Conservation (phyloP, 257 asterid species). For the Nyctanthes arbortristis region DNA sequence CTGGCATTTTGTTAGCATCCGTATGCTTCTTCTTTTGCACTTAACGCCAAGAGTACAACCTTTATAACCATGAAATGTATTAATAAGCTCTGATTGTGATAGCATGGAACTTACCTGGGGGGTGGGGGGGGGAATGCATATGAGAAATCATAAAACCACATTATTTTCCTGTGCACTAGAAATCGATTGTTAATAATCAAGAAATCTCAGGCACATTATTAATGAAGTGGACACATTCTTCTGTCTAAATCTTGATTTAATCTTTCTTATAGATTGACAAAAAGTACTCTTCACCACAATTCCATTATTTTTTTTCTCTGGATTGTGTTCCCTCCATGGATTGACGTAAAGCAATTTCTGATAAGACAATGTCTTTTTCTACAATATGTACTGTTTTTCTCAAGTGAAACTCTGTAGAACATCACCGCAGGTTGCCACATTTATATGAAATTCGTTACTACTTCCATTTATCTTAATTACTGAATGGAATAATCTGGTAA, state of each 20-base stretch:
- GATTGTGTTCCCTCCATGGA: neutral
- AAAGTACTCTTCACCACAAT: neutral
- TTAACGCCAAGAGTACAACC: neutral
- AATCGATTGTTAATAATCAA: neutral
- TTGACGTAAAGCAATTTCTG: neutral
- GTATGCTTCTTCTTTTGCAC: neutral
- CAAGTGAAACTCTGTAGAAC: too few species aligned
- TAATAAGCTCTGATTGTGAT: neutral
- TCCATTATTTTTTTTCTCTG: neutral
- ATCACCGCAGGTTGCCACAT: neutral
- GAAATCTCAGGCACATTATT: neutral
- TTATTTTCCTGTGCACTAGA: neutral
- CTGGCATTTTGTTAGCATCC: slow-evolving; percentile 2
- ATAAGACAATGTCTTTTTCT: too few species aligned
- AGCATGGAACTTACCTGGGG: neutral
- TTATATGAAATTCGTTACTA: neutral
- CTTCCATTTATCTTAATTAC: too few species aligned
- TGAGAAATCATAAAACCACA: neutral
- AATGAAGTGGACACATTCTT: neutral
- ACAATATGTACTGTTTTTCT: too few species aligned
- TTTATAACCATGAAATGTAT: neutral
- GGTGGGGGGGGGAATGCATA: neutral
- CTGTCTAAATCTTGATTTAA: neutral
- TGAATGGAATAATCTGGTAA: neutral
- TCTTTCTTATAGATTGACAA: neutral